These are phyloP conservation scores for Luffa acutangula DNA, from an alignment of 306 rosid genomes.

Conservation along the genomic window DNA sequence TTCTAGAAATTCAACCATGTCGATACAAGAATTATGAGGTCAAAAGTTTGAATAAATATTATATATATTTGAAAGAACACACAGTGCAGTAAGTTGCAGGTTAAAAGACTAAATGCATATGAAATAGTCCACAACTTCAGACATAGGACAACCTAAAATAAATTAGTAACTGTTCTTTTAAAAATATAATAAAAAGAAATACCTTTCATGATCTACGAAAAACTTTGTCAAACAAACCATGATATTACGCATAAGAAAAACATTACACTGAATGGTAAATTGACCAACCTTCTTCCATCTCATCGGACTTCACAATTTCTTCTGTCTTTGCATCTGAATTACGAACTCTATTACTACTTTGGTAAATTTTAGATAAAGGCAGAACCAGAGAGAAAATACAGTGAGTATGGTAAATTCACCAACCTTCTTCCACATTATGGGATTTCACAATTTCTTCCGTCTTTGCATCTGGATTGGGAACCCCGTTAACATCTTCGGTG, in stretches of 20 bases:
- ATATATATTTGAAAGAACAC: not conserved
- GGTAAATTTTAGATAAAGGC: constrained; percentile 21
- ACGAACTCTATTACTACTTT: constrained; percentile 51
- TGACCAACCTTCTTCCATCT: constrained; percentile 12
- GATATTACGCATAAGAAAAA: not conserved
- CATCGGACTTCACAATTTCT: constrained; percentile 37
- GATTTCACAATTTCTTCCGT: constrained; percentile 39
- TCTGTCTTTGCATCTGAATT: constrained; percentile 44
- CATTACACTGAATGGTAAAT: not conserved
- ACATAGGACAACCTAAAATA: not conserved
- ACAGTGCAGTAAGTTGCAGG: not conserved
- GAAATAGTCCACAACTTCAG: not conserved
- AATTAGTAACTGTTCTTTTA: not conserved
- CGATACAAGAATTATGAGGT: not conserved
- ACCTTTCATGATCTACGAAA: not conserved
- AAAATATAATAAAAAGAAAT: not conserved
- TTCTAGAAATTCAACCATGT: not conserved
- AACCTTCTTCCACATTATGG: constrained; percentile 18
- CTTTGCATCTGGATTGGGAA: constrained; percentile 40
- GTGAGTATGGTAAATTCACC: not conserved
- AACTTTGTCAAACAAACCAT: not conserved
- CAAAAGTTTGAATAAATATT: not conserved
- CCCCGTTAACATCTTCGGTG: constrained; percentile 28
- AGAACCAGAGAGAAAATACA: constrained; percentile 12
- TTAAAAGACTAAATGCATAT: not conserved